phyloP scores from a whole-genome alignment of 495 filamentous ascomycete species.

The Xeromyces bisporus region DNA sequence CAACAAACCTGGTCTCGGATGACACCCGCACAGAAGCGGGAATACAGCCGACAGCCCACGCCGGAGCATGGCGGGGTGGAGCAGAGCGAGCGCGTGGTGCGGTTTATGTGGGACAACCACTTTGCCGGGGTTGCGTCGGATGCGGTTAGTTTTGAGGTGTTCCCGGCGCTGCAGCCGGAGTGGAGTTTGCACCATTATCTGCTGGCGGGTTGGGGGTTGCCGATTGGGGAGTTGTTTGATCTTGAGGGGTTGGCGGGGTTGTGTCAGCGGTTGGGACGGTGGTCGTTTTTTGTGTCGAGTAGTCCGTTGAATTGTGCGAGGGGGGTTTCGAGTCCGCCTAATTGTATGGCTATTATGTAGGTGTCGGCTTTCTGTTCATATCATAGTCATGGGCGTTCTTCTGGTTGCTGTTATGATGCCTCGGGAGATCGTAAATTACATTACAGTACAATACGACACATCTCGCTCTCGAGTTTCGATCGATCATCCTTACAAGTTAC shows the following conservation, averaged over 20 bases:
- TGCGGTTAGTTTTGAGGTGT: constrained; percentile 49
- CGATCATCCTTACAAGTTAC: too few species aligned
- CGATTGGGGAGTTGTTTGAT: constrained; percentile 53
- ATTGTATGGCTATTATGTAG: constrained; percentile 32
- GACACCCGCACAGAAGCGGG: constrained; percentile 20
- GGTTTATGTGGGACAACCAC: constrained; percentile 54
- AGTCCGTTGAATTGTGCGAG: constrained; percentile 38
- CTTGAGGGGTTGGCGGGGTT: constrained; percentile 36
- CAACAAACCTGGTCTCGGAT: constrained; percentile 25
- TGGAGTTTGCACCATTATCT: constrained; percentile 48
- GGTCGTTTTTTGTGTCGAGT: constrained; percentile 58
- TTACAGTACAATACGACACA: too few species aligned
- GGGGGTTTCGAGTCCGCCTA: constrained; percentile 30
- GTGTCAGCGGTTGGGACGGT: constrained; percentile 38
- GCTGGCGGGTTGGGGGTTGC: constrained; percentile 48
- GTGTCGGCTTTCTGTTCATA: neutral
- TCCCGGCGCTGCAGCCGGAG: constrained; percentile 33
- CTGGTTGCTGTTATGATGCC: too few species aligned
- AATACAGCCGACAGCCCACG: constrained; percentile 22
- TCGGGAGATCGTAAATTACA: too few species aligned
- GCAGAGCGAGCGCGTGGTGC: constrained; percentile 46
- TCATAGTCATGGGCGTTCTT: too few species aligned
- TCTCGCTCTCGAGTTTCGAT: too few species aligned
- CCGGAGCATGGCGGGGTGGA: constrained; percentile 41
- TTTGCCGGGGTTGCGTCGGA: constrained; percentile 52